phyloP scores from a whole-genome alignment of 2,329 filamentous ascomycete genomes.

The Reticulascus tulasneorum region DNA sequence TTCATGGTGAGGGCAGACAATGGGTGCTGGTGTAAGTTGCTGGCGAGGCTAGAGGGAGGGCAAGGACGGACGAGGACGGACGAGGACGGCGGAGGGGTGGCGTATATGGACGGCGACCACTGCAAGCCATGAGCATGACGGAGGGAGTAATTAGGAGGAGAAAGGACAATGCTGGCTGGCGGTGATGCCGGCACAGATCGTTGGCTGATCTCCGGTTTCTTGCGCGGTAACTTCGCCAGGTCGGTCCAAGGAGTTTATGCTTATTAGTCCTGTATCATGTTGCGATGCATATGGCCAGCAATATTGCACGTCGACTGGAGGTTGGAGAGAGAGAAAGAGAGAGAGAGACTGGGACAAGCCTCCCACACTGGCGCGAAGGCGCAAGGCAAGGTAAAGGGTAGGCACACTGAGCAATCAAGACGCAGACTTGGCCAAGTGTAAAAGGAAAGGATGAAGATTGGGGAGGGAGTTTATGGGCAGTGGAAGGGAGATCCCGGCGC shows the following conservation, averaged over 20 bases:
- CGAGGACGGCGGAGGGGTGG: slow-evolving; percentile 4
- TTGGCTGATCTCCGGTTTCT: slow-evolving; percentile 8
- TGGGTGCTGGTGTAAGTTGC: too few species aligned
- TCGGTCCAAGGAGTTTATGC: background rate
- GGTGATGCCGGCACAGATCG: slow-evolving; percentile 1
- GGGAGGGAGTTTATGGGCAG: slow-evolving; percentile 10
- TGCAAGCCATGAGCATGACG: slow-evolving; percentile 9
- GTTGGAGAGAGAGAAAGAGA: slow-evolving; percentile 3
- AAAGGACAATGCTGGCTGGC: slow-evolving; percentile 5
- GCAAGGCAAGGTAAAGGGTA: slow-evolving; percentile 3
- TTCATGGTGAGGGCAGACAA: slow-evolving; percentile 27
- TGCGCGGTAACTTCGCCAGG: slow-evolving; percentile 6
- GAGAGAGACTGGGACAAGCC: slow-evolving; percentile 3
- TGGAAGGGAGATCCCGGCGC: slow-evolving; percentile 14
- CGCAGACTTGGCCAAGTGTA: slow-evolving; percentile 4
- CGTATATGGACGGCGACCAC: slow-evolving; percentile 12
- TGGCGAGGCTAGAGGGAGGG: slow-evolving; percentile 6
- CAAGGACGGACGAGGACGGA: slow-evolving; percentile 1
- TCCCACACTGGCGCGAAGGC: slow-evolving; percentile 3
- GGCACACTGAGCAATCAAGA: slow-evolving; percentile 5
- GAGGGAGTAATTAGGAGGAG: slow-evolving; percentile 5
- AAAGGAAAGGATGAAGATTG: slow-evolving; percentile 9
- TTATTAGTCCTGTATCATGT: slow-evolving; percentile 2
- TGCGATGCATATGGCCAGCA: slow-evolving; percentile 27
- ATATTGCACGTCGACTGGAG: slow-evolving; percentile 21